Evolutionary conservation across 2,329 filamentous ascomycete species (phyloP).

Genomic region (Colletotrichum trifolii): DNA sequence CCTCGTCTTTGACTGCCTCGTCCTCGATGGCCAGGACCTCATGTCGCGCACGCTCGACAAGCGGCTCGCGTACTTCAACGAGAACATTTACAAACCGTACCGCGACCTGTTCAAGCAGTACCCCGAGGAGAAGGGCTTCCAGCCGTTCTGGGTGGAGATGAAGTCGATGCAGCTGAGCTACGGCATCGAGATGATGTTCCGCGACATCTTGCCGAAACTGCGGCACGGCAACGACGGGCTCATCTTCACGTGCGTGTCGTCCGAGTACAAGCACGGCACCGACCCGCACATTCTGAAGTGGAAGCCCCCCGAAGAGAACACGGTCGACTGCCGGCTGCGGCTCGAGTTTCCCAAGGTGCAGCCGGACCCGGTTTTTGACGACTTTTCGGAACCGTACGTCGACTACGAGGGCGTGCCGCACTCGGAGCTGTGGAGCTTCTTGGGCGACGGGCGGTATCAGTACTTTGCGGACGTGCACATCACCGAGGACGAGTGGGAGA

Average conservation of each 20-base stretch:
- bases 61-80: slow-evolving; percentile 86
- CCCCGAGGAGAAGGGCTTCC: slow-evolving; percentile 75
- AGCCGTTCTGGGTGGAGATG: slow-evolving; percentile 85
- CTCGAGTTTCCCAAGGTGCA: slow-evolving; percentile 80
- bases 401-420: slow-evolving; percentile 85
- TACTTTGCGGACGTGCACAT: slow-evolving; percentile 76
- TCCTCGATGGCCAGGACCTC: slow-evolving; percentile 79
- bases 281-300: slow-evolving; percentile 96
- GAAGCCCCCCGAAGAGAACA: slow-evolving; percentile 97
- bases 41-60: slow-evolving; percentile 88
- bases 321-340: slow-evolving; percentile 87
- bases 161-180: slow-evolving; percentile 93
- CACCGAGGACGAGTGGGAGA: slow-evolving; percentile 83
- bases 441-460: slow-evolving; percentile 72
- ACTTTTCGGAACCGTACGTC: slow-evolving; percentile 68
- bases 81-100: slow-evolving; percentile 80
- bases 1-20: slow-evolving; percentile 92
- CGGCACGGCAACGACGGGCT: slow-evolving; percentile 96
- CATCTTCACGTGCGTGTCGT: slow-evolving; percentile 95
- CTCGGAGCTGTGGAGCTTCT: slow-evolving; percentile 78
- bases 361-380: slow-evolving; percentile 73
- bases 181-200: slow-evolving; percentile 92
- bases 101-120: slow-evolving; percentile 70
- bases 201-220: slow-evolving; percentile 82
- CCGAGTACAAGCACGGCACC: slow-evolving; percentile 88